Percentiles rank a stretch among this genome's conserved stretches.
phyloP scores from a whole-genome alignment of 148 eudicot species.

The Silene conica region DNA sequence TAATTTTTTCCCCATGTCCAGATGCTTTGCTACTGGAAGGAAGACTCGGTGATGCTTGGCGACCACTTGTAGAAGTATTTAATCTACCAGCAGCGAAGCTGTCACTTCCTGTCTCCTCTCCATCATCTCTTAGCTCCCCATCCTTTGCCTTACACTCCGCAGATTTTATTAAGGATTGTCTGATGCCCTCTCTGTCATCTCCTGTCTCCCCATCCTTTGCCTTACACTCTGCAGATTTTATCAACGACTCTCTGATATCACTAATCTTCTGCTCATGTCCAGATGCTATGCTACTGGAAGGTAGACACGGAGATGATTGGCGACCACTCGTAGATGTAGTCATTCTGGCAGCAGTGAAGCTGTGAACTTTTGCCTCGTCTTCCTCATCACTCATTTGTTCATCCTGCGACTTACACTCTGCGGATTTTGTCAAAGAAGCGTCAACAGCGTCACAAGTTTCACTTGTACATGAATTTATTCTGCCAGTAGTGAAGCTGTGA shows the following conservation, averaged over 20 bases:
- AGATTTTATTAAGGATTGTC: conserved; percentile 11
- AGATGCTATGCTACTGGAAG: conserved; percentile 16
- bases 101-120: conserved; percentile 15
- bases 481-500: conserved; percentile 11
- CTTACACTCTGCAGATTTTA: conserved; percentile 11
- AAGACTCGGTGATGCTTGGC: conserved; percentile 5
- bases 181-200: conserved; percentile 12
- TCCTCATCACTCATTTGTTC: conserved; percentile 14
- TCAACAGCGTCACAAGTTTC: conserved; percentile 12
- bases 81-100: conserved; percentile 15
- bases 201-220: conserved; percentile 10
- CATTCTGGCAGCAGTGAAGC: conserved; percentile 14
- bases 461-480: background rate
- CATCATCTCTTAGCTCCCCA: conserved; percentile 15
- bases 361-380: conserved; percentile 13
- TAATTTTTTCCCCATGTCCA: conserved; percentile 13
- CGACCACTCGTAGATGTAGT: conserved; percentile 8
- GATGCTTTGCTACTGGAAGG: conserved; percentile 16
- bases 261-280: conserved; percentile 12
- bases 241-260: background rate
- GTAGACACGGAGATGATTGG: conserved; percentile 2
- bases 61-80: conserved; percentile 8
- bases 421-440: conserved; percentile 12
- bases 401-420: background rate
- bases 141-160: conserved; percentile 5